Evolutionary conservation across 2,329 filamentous ascomycete species (phyloP).

Genomic region (Xylariaceae sp.): DNA sequence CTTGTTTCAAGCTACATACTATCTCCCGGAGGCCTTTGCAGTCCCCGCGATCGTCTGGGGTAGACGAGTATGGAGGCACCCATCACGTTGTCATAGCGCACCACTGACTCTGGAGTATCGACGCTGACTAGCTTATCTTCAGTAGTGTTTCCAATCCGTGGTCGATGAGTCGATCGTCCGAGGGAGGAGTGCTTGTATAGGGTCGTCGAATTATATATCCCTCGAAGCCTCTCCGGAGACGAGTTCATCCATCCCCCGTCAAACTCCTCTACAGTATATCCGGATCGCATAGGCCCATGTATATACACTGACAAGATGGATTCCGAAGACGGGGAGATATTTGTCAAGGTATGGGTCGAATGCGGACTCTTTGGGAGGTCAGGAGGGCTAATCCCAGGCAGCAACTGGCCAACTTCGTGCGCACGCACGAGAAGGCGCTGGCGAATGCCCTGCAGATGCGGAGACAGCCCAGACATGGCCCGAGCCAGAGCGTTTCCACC

Average conservation of each 20-base stretch:
- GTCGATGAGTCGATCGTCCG: constrained; percentile 2
- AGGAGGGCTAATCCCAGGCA: constrained; percentile 36
- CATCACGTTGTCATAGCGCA: neutral
- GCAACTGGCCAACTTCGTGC: constrained; percentile 94
- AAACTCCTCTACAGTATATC: constrained; percentile 6
- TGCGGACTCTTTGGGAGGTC: constrained; percentile 20
- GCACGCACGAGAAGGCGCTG: constrained; percentile 93
- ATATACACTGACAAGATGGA: constrained; percentile 59
- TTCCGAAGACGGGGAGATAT: constrained; percentile 84
- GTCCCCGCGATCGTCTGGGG: constrained; percentile 3
- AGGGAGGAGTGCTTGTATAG: constrained; percentile 8
- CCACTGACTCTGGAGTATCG: neutral
- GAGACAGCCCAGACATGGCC: constrained; percentile 67
- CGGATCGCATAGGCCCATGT: constrained; percentile 38
- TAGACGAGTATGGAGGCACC: neutral
- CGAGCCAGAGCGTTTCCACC: constrained; percentile 59
- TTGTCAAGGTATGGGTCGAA: constrained; percentile 64
- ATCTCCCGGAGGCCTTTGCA: constrained; percentile 9
- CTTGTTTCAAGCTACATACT: constrained; percentile 12
- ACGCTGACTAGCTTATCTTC: constrained; percentile 16
- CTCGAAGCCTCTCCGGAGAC: constrained; percentile 7
- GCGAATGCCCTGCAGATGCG: constrained; percentile 90
- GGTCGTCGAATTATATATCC: constrained; percentile 11
- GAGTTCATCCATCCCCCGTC: constrained; percentile 4
- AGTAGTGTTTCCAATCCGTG: constrained; percentile 9